These are phyloP conservation scores for Phascolomyces articulosus DNA, from an alignment of 371 early-diverging fungal genomes.

Conservation along the genomic window DNA sequence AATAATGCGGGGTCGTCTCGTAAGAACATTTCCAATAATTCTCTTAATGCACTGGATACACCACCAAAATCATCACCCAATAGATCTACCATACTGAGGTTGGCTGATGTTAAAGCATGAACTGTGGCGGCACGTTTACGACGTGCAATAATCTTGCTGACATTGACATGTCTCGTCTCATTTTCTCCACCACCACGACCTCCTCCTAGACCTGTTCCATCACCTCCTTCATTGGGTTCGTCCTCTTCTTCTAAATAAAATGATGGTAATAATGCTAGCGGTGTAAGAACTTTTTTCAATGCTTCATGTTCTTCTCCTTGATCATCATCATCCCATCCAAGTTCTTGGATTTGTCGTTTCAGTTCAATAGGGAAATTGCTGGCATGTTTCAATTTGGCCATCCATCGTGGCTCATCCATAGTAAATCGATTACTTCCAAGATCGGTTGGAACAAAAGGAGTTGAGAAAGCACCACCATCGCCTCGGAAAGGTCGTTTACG, in stretches of 20 bases:
- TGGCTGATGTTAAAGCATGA: constrained; percentile 51
- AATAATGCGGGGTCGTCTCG: constrained; percentile 66
- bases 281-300: constrained; percentile 51
- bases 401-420: constrained; percentile 65
- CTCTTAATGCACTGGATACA: constrained; percentile 46
- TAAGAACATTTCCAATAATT: constrained; percentile 52
- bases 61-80: constrained; percentile 56
- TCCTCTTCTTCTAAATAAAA: constrained; percentile 59
- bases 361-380: constrained; percentile 64
- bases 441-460: constrained; percentile 64
- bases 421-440: constrained; percentile 64
- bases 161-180: constrained; percentile 15
- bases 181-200: constrained; percentile 10
- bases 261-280: constrained; percentile 55
- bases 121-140: constrained; percentile 50
- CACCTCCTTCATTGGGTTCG: constrained; percentile 28
- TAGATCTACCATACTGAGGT: constrained; percentile 54
- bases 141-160: constrained; percentile 33
- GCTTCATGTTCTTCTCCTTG: constrained; percentile 56
- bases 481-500: constrained; percentile 61
- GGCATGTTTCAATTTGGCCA: constrained; percentile 57
- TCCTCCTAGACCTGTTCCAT: background rate
- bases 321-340: constrained; percentile 68
- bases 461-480: constrained; percentile 52
- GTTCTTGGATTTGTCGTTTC: constrained; percentile 60